Conservation (phyloP, 352 stramenopile genomes). For the Elongisporangium anandrum region DNA sequence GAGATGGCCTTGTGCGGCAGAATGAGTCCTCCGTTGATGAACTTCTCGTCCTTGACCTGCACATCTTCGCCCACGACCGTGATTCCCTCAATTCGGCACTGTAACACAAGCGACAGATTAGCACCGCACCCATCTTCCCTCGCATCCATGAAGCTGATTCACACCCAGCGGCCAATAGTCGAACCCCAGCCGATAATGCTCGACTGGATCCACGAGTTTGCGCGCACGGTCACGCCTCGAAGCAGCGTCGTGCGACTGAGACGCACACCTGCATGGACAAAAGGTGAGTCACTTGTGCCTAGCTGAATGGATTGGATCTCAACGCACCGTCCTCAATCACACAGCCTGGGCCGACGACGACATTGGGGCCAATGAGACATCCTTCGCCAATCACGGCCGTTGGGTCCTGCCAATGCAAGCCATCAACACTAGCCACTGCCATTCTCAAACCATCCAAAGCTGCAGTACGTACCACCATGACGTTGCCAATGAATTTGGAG, state of each 20-base stretch:
- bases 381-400: conserved; percentile 69
- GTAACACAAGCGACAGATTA: conserved; percentile 1
- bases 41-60: conserved; percentile 86
- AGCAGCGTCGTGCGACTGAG: conserved; percentile 80
- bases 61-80: conserved; percentile 87
- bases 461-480: conserved; percentile 53
- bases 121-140: not conserved
- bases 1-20: conserved; percentile 88
- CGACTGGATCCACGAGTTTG: conserved; percentile 83
- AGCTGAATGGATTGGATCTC: not conserved
- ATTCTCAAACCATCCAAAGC: not conserved
- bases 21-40: conserved; percentile 86
- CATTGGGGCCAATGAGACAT: conserved; percentile 82
- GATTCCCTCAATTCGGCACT: conserved; percentile 82
- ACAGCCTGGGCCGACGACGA: conserved; percentile 76
- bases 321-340: conserved; percentile 78
- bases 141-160: conserved; percentile 4
- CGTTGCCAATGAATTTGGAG: conserved; percentile 78
- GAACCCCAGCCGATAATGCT: conserved; percentile 89
- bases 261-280: conserved; percentile 47
- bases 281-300: not conserved
- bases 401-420: conserved; percentile 33
- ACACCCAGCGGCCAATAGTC: conserved; percentile 80
- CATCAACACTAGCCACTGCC: not conserved
- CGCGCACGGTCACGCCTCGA: conserved; percentile 65